A percentile compares a stretch with the other conserved stretches of the same genome.
Conservation (phyloP, 306 rosid species). For the Phaseolus lunatus region DNA sequence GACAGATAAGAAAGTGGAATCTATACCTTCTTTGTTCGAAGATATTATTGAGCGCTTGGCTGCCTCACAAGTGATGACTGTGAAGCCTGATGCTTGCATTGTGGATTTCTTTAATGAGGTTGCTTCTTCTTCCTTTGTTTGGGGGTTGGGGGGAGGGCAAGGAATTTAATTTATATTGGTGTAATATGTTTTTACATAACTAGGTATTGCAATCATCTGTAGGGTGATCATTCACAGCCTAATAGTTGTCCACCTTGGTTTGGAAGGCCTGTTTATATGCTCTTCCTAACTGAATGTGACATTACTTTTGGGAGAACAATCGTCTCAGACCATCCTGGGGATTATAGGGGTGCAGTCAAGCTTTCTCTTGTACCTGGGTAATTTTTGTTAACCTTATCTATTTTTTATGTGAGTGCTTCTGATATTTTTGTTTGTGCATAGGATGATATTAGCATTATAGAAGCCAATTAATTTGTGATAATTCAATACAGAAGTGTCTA, state of each 20-base stretch:
- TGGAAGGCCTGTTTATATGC: conserved; percentile 71
- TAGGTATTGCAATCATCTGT: conserved; percentile 38
- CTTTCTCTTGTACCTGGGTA: conserved; percentile 82
- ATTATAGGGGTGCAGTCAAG: conserved; percentile 66
- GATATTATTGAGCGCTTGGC: conserved; percentile 64
- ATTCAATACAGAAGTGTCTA: not conserved
- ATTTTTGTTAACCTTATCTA: conserved; percentile 25
- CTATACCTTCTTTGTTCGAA: conserved; percentile 74
- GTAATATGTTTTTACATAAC: conserved; percentile 32
- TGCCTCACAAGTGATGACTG: conserved; percentile 58
- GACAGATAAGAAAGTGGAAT: conserved; percentile 72
- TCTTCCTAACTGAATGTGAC: conserved; percentile 78
- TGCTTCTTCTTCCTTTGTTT: not conserved
- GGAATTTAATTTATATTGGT: not conserved
- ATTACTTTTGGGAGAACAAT: conserved; percentile 72
- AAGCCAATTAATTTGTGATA: not conserved
- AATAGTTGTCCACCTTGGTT: conserved; percentile 72
- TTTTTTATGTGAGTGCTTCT: conserved; percentile 12
- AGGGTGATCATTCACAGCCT: conserved; percentile 94
- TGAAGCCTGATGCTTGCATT: conserved; percentile 82
- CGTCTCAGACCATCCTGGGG: conserved; percentile 72
- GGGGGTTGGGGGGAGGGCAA: not conserved
- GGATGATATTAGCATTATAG: not conserved
- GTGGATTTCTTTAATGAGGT: conserved; percentile 84
- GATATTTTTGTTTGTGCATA: not conserved